Base-by-base conservation (phyloP, 495 filamentous ascomycete species). In the Penicillium soppii region DNA sequence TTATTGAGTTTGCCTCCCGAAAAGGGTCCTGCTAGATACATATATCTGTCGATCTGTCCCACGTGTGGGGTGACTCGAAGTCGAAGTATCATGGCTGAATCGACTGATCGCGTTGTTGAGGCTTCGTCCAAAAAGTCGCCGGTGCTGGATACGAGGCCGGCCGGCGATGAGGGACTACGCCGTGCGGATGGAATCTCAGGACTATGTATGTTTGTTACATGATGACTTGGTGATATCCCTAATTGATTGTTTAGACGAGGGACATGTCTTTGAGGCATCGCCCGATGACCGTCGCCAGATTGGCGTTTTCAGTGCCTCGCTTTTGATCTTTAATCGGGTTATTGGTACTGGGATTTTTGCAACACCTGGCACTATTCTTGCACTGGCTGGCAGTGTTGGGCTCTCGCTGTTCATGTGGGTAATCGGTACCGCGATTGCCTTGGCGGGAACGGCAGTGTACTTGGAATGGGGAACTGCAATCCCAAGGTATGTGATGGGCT, bases 321-420 rank as follows among this genome's bases (percentile, higher is more conserved):
- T 84, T 43, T 65, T 88, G 22, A 87, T 86, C 48, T 71, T 87
- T 23, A 83, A 81, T 57, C 78, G 81, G 48, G 84, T 87, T 67
- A 81, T 87, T 58, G 83, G 84, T 4, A 87, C 84, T 0, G 83
- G 83, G 40, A 79, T 88, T 37, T 88, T 82, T 61, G 82, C 82
- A 7, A 85, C 83, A 1, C 84, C 83, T 68, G 59, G 69, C 67
- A 71, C 65, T 10, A 82, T 86, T 47, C 67, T 86, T 26, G 70
- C 57, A 5, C 62, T 78, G 17, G 78, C 78, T 6, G 76, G 78
- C 1, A 79, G 69, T 50, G 78, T 82, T 16, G 80, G 80, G 4
- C 52, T 82, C 6, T 67, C 76, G 15, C 53, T 83, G 7, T 65
- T 80, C 49, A 72, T 84, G 59, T 83, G 79, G 79, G 71, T 80